A percentile compares a stretch with the other conserved stretches of the same genome.
These are phyloP conservation scores for Dissoconium aciculare DNA, from an alignment of 2,329 filamentous ascomycete species.

Conservation along the genomic window DNA sequence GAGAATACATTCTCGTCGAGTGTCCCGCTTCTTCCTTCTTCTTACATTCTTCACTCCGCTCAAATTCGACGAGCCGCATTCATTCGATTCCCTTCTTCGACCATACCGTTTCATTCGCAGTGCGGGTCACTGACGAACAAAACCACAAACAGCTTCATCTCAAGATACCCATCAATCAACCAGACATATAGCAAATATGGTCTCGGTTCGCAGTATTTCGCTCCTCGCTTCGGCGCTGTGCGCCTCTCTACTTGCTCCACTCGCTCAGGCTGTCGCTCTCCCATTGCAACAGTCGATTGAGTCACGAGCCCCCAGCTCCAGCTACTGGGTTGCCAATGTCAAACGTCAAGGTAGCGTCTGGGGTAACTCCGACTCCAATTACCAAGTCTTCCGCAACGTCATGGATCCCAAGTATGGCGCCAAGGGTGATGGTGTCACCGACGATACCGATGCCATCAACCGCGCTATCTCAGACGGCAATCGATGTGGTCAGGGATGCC, in stretches of 20 bases:
- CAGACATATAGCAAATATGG: slow-evolving; percentile 15
- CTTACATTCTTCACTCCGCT: no score
- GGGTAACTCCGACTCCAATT: slow-evolving; percentile 43
- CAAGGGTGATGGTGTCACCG: slow-evolving; percentile 48
- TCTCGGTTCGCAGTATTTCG: slow-evolving; percentile 13
- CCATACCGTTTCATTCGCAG: slow-evolving; percentile 7
- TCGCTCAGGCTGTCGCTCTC: slow-evolving; percentile 6
- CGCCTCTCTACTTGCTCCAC: slow-evolving; percentile 11
- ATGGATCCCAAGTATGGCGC: slow-evolving; percentile 25
- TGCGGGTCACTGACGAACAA: slow-evolving; percentile 13
- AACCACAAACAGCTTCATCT: neutral
- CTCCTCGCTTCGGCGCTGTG: slow-evolving; percentile 19
- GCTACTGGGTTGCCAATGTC: slow-evolving; percentile 15
- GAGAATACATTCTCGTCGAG: no score
- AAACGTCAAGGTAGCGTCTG: slow-evolving; percentile 46
- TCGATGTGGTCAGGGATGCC: slow-evolving; percentile 68
- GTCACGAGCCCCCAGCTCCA: neutral
- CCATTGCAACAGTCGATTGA: slow-evolving; percentile 10
- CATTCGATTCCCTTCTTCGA: no score
- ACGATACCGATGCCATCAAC: slow-evolving; percentile 86
- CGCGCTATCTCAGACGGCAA: slow-evolving; percentile 58
- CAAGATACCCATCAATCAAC: neutral
- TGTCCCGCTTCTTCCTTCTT: neutral
- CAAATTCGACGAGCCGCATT: no score
- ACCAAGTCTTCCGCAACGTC: slow-evolving; percentile 45